Evolutionary conservation across 177 flowering plant genomes (phyloP), one percentile per base, ranked within the genome.

Genomic region (Vitis hybrid): DNA sequence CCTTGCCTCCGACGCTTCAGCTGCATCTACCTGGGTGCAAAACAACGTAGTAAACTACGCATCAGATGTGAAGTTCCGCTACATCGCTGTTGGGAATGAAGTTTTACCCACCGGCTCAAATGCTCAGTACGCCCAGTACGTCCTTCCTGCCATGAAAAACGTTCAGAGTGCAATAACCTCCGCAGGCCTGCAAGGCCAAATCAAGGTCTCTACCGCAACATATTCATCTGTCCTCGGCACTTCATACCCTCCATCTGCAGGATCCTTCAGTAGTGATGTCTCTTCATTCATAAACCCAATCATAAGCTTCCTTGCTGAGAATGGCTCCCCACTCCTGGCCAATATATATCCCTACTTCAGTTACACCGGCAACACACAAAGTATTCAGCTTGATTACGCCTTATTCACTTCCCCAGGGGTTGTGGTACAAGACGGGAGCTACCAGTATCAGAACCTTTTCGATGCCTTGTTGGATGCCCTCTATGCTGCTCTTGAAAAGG

Each of bases 41-140:
- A 65, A 4, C n/a, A 72, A 76, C 30, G 50, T 84, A 0, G 9
- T 18, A 8, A 54, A 40, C 62, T 79, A 56, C 64, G 12, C 62
- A 3, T 65, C 79, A 8, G 52, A 58, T 13, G 77, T 84, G 8
- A 73, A 24, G 9, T 70, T 84, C 72, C 62, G 55, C 19, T 81
- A 77, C 76, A 75, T 86, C 16, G 80, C 80, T 7, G 87, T 84
- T 14, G 86, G 87, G 12, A 82, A 84, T 50, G 83, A 83, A 75
- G 76, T 80, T 2, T 66, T 49, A 1, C 27, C 4, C 30, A 82
- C 82, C 1, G 51, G 40, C 14, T 4, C 21, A 9, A 10, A 24
- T 24, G 27, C 46, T 35, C 46, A 35, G 46, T 35, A 9, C 3
- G 65, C 76, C 1, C 62, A 12, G 7, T 70, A 15, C 19, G 73